A percentile compares a stretch with the other conserved stretches of the same genome.
phyloP scores from a whole-genome alignment of 2,329 filamentous ascomycete genomes.

The Diaporthe vexans region DNA sequence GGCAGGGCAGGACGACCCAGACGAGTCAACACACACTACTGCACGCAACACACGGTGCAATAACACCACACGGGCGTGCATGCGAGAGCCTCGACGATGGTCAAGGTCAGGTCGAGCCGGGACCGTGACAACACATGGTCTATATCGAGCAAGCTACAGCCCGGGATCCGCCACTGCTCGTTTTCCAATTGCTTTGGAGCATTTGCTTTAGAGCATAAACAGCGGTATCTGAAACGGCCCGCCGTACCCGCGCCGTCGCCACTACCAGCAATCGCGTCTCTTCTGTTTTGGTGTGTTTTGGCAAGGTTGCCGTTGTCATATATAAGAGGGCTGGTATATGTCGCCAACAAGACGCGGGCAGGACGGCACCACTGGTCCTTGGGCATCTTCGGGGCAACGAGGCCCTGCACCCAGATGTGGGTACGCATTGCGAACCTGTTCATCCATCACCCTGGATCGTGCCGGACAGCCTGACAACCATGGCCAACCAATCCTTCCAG shows the following conservation, averaged over 20 bases:
- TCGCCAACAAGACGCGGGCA: slow-evolving; percentile 5
- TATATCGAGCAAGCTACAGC: slow-evolving; percentile 6
- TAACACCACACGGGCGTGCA: background rate
- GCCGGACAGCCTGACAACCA: slow-evolving; percentile 9
- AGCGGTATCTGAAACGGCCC: slow-evolving; percentile 31
- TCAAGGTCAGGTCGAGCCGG: background rate
- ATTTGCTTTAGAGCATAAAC: slow-evolving; percentile 9
- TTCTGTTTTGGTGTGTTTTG: slow-evolving; percentile 30
- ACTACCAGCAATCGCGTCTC: slow-evolving; percentile 6
- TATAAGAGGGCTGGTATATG: slow-evolving; percentile 36
- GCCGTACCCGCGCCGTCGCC: background rate
- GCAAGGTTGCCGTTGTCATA: slow-evolving; percentile 13
- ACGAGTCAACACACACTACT: slow-evolving; percentile 16
- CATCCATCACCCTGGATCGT: slow-evolving; percentile 34
- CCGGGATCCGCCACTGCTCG: background rate
- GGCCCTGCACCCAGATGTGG: slow-evolving; percentile 16
- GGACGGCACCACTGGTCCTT: background rate
- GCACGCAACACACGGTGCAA: slow-evolving; percentile 19
- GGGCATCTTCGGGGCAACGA: slow-evolving; percentile 27
- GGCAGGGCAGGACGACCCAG: no score
- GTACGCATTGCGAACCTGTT: slow-evolving; percentile 33
- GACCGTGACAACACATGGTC: slow-evolving; percentile 7
- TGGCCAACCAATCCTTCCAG: slow-evolving; percentile 39
- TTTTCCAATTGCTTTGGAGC: background rate
- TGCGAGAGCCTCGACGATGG: slow-evolving; percentile 2